These are phyloP conservation scores for Elongisporangium undulatum DNA, from an alignment of 352 stramenopile genomes.

Conservation along the genomic window DNA sequence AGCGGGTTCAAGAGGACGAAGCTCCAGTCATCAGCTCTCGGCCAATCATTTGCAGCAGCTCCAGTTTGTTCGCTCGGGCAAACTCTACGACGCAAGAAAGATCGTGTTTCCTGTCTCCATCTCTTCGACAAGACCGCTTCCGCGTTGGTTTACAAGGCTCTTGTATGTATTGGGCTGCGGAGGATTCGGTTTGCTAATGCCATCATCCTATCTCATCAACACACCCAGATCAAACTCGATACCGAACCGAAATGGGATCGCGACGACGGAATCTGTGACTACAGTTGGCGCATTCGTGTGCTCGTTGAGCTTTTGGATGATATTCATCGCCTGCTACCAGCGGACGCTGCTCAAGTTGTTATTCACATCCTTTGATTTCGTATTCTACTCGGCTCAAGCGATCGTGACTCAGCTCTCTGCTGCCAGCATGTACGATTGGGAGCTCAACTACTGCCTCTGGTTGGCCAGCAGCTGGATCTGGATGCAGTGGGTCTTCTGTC, in stretches of 20 bases:
- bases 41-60: too few species aligned
- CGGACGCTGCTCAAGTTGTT: constrained; percentile 3
- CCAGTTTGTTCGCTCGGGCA: too few species aligned
- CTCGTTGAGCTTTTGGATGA: not conserved
- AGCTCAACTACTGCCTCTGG: constrained; percentile 9
- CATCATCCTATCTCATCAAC: not conserved
- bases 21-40: too few species aligned
- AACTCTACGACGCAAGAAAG: too few species aligned
- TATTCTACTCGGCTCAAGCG: constrained; percentile 13
- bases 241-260: not conserved
- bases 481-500: constrained; percentile 11
- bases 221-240: not conserved
- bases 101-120: too few species aligned
- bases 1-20: too few species aligned
- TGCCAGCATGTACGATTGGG: constrained; percentile 6
- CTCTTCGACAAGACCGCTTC: too few species aligned
- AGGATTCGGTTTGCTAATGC: not conserved
- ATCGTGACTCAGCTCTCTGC: constrained; percentile 6
- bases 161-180: not conserved
- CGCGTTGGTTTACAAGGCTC: not conserved
- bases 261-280: not conserved
- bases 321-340: constrained; percentile 5
- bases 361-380: constrained; percentile 13
- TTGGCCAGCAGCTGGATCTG: constrained; percentile 6
- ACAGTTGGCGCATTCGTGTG: not conserved